These are phyloP conservation scores for Tetraselmis chui DNA, from an alignment of 139 green algal genomes.

Conservation along the genomic window DNA sequence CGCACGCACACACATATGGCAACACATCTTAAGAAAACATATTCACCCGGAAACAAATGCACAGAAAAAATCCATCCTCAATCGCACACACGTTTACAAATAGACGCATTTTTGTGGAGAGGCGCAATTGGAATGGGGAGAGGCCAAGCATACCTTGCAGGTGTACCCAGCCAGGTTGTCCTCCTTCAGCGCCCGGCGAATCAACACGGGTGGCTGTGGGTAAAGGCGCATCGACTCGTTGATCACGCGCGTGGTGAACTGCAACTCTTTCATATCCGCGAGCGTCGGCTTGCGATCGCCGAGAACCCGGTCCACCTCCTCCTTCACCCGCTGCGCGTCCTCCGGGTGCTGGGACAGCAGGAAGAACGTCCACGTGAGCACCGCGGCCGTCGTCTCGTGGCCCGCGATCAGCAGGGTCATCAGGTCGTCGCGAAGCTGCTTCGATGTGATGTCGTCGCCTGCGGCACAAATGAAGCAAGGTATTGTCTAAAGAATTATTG, in stretches of 20 bases:
- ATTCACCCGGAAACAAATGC: no score
- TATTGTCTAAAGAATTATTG: no score
- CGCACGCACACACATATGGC: no score
- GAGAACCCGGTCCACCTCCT: conserved; percentile 63
- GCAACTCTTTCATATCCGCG: conserved; percentile 53
- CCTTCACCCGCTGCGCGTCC: conserved; percentile 33
- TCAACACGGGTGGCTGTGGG: conserved; percentile 92
- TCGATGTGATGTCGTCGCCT: conserved; percentile 79
- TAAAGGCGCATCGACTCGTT: conserved; percentile 90
- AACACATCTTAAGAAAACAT: no score
- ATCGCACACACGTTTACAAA: no score
- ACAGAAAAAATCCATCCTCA: no score
- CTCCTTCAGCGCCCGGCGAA: conserved; percentile 61
- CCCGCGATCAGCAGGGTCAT: conserved; percentile 98
- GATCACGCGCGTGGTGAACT: conserved; percentile 72
- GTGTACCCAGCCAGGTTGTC: conserved; percentile 43
- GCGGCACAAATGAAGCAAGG: no score
- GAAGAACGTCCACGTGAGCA: conserved; percentile 92
- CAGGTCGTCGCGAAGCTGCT: conserved; percentile 95
- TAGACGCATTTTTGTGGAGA: no score
- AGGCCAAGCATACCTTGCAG: conserved; percentile 11
- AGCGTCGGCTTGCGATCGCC: conserved; percentile 57
- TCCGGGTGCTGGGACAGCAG: conserved; percentile 68
- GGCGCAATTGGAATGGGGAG: no score
- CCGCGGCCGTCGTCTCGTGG: conserved; percentile 92